Base-by-base conservation (phyloP, 257 asterid species). In the Anisodus acutangulus region DNA sequence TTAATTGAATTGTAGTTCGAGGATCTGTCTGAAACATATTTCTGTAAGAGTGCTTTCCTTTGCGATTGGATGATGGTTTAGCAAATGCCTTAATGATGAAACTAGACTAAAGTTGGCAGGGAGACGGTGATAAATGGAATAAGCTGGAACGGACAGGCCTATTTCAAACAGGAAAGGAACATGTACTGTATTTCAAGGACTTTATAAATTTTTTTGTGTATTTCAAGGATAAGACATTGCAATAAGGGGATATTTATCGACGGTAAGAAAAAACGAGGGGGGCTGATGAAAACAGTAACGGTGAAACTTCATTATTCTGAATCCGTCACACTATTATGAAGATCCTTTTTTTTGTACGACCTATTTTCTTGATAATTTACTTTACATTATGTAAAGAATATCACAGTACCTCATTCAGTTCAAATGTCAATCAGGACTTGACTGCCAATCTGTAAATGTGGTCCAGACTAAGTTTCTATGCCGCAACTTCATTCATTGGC, bases 151-250 rank as follows among this genome's bases (percentile, higher is more conserved):
- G 22, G 69, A 22, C 69, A 62, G 39, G 39, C 39, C 31, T 37
- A 62, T 62, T 62, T 37, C 69, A 62, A 62, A 62, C 39, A 62
- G 69, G 39, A 62, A 60, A 62, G 69, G 69, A 62, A 19, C 69
- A 62, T 62, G 37, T 62, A 62, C 68, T 51, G 12, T 12, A 54
- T 2, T 41, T 41, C 45, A 41, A 41, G 45, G 45, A 41, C 45
- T 41, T 41, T 3, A 41, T 41, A 41, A 41, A 41, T 22, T 22
- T 22, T 3, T 3, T 41, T 41, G 45, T 41, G 45, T 41, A 22
- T 41, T 3, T 41, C 45, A 41, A 41, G 45, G 45, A 41, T 41
- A 41, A n/a, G 66, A 60, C 31, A 60, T 60, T 60, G 22, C 35
- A 22, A 60, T n/a, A 60, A n/a, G 26, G 26, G 26, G 26, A 22